Base-by-base conservation (phyloP, 441 rosid species). In the Euphorbia schlechtendalii region DNA sequence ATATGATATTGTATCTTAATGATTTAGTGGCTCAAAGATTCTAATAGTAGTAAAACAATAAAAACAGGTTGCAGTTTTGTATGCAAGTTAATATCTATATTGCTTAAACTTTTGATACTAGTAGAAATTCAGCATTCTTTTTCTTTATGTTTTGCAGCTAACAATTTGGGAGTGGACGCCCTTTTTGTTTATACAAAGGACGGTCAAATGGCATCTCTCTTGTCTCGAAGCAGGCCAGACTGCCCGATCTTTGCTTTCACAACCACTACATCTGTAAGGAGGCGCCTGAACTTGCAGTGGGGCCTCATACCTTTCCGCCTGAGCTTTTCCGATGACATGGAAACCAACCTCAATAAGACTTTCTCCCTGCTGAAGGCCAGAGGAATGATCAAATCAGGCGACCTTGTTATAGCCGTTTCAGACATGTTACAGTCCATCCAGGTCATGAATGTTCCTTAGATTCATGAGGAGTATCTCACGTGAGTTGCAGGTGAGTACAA, bases 161-260 rank as follows among this genome's bases (percentile, higher is more conserved):
- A 91, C 80, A 91, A 91, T 72, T 81, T 94, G 59, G 92, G 70
- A 71, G 98, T 84, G 64, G 96, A 94, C 46, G 99, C 99, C 0
- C 81, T 94, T 63, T 91, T 94, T 75, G 99, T 94, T 22, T 89
- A 89, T 82, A 89, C 99, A n/a, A 91, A 76, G 70, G 76, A 80
- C 11, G 96, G 96, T 45, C 92, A 91, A 82, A 91, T 89, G 96
- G 98, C 99, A 13, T 87, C 98, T 59, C 82, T 91, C 49, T 77
- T 94, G 66, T 94, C 97, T 3, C 83, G 97, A 12, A 87, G 96
- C 75, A 89, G 94, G 32, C 98, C 99, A 15, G 98, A 91, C 75
- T 91, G 99, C 67, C 96, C 99, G n/a, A 86, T 95, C 72, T 89
- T 95, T 68, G 97, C 99, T 22, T 94, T 94, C 73, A 91, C 96